Conservation (phyloP, 2,329 filamentous ascomycete species). For the Pestalotiopsis sp. region DNA sequence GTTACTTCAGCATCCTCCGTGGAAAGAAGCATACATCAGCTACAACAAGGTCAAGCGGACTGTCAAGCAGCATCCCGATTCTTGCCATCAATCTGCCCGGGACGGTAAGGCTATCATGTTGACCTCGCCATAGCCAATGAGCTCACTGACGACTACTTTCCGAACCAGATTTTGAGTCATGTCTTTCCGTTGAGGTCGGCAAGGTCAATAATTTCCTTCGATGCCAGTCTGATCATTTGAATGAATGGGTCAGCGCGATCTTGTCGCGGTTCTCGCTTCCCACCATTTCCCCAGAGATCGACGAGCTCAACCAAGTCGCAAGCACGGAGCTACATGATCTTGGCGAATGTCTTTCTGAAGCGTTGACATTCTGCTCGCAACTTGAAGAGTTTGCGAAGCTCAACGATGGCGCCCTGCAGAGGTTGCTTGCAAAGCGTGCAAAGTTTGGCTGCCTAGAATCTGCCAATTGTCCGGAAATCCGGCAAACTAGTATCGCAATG, state of each 20-base stretch:
- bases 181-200: neutral
- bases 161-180: conserved; percentile 3
- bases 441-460: too few species aligned
- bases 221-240: conserved; percentile 1
- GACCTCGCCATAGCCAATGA: neutral
- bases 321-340: conserved; percentile 12
- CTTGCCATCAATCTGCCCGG: neutral
- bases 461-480: neutral
- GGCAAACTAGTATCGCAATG: neutral
- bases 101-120: neutral
- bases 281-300: neutral
- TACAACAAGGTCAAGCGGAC: conserved; percentile 14
- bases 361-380: neutral
- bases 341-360: conserved; percentile 7
- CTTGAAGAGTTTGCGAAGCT: conserved; percentile 9
- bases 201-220: conserved; percentile 8
- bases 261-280: conserved; percentile 9
- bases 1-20: conserved; percentile 10
- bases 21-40: conserved; percentile 15
- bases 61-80: conserved; percentile 5
- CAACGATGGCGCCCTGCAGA: conserved; percentile 13
- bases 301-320: conserved; percentile 1
- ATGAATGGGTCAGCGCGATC: conserved; percentile 8
- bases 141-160: conserved; percentile 9
- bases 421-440: conserved; percentile 6